Conservation (phyloP, 331 rosid genomes). For the Phaseolus coccineus region DNA sequence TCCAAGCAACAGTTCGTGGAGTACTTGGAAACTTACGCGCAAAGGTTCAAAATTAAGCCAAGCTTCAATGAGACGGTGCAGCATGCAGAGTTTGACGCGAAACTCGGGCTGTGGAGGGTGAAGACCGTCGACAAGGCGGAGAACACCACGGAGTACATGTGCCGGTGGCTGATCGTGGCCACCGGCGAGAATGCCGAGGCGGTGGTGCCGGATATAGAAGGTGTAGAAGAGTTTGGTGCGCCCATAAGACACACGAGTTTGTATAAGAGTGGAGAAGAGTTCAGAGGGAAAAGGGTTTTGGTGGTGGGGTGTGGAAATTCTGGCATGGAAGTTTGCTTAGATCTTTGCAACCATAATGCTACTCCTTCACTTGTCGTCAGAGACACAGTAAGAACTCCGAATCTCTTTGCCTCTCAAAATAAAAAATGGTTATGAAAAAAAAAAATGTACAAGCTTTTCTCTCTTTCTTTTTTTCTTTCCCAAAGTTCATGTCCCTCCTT, state of each 20-base stretch:
- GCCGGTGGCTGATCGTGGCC: slow-evolving; percentile 90
- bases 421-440: background rate
- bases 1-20: slow-evolving; percentile 76
- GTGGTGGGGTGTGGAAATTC: slow-evolving; percentile 99
- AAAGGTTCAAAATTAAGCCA: slow-evolving; percentile 63
- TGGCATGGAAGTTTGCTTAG: slow-evolving; percentile 99
- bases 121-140: slow-evolving; percentile 35
- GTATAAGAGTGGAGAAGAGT: slow-evolving; percentile 82
- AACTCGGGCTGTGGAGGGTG: slow-evolving; percentile 73
- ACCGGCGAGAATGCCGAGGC: slow-evolving; percentile 99
- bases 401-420: background rate
- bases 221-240: slow-evolving; percentile 65
- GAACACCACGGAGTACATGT: slow-evolving; percentile 55
- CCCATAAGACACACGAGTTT: slow-evolving; percentile 70
- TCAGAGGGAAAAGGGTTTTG: slow-evolving; percentile 72
- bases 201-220: slow-evolving; percentile 76
- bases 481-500: slow-evolving; percentile 34
- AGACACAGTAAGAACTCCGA: slow-evolving; percentile 68
- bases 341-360: slow-evolving; percentile 87
- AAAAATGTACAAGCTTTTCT: background rate
- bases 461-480: background rate
- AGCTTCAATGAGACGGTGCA: slow-evolving; percentile 68
- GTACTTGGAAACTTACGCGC: slow-evolving; percentile 70
- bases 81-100: slow-evolving; percentile 64
- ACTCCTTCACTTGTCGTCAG: slow-evolving; percentile 87